These are phyloP conservation scores for Tricholoma terreum DNA, from an alignment of 768 basidiomycete species.

Conservation along the genomic window DNA sequence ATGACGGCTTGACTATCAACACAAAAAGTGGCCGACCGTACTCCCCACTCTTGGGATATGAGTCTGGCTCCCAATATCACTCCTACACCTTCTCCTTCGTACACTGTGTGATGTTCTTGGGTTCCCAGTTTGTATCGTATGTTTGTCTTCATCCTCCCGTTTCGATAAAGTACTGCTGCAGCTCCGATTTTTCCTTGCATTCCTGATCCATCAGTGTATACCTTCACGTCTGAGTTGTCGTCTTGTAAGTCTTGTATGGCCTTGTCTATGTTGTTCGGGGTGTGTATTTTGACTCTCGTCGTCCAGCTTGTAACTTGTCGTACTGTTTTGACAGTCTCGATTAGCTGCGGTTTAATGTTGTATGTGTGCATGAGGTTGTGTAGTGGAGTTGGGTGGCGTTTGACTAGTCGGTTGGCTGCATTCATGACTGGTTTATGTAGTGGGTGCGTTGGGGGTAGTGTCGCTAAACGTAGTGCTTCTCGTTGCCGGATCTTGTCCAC, in stretches of 20 bases:
- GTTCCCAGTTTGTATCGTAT: slow-evolving; percentile 9
- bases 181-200: slow-evolving; percentile 17
- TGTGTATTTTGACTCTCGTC: background rate
- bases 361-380: background rate
- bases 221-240: background rate
- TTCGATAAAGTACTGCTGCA: slow-evolving; percentile 14
- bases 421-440: background rate
- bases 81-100: slow-evolving; percentile 18
- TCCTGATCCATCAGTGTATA: slow-evolving; percentile 6
- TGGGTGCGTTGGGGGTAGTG: background rate
- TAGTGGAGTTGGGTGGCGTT: background rate
- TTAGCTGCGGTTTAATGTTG: background rate
- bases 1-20: slow-evolving; percentile 23
- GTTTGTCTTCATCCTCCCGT: background rate
- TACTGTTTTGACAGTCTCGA: background rate
- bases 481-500: background rate
- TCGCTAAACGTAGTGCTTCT: background rate
- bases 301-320: background rate
- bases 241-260: background rate
- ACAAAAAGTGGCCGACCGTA: background rate
- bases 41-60: background rate
- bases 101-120: slow-evolving; percentile 10
- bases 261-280: background rate
- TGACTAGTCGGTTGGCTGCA: background rate
- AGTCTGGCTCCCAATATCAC: slow-evolving; percentile 12